phyloP scores from a whole-genome alignment of 495 filamentous ascomycete genomes.

The Mytilinidion resinicola region DNA sequence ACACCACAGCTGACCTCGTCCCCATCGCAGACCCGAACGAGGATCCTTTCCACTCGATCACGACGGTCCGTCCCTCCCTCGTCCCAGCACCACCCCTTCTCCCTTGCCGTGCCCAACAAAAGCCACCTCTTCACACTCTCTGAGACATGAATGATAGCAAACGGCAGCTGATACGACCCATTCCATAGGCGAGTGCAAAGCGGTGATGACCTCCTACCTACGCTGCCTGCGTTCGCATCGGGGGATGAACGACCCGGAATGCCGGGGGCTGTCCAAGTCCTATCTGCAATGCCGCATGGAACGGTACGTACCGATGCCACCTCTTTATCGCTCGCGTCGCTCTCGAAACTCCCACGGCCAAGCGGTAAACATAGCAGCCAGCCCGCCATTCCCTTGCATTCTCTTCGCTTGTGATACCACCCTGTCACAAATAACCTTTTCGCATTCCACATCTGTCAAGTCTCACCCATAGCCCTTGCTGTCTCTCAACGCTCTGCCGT shows the following conservation, averaged over 20 bases:
- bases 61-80: conserved; percentile 55
- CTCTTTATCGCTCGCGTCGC: too few relatives aligned
- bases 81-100: not conserved
- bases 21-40: conserved; percentile 66
- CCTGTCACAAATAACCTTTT: conserved; percentile 16
- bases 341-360: not conserved
- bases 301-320: conserved; percentile 50
- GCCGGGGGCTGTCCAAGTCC: conserved; percentile 74
- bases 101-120: not conserved
- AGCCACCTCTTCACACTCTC: not conserved
- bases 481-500: not conserved
- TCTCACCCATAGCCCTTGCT: not conserved
- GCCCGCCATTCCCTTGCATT: conserved; percentile 1
- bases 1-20: conserved; percentile 7
- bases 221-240: conserved; percentile 72
- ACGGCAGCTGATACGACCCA: conserved; percentile 3
- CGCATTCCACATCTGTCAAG: conserved; percentile 14
- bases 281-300: conserved; percentile 95
- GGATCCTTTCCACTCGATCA: conserved; percentile 96
- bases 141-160: not conserved
- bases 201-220: conserved; percentile 75
- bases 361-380: not conserved
- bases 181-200: conserved; percentile 78
- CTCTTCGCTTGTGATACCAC: conserved; percentile 13
- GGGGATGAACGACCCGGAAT: conserved; percentile 80